These are phyloP conservation scores for Rhodocollybia butyracea DNA, from an alignment of 768 basidiomycete genomes.

Conservation along the genomic window DNA sequence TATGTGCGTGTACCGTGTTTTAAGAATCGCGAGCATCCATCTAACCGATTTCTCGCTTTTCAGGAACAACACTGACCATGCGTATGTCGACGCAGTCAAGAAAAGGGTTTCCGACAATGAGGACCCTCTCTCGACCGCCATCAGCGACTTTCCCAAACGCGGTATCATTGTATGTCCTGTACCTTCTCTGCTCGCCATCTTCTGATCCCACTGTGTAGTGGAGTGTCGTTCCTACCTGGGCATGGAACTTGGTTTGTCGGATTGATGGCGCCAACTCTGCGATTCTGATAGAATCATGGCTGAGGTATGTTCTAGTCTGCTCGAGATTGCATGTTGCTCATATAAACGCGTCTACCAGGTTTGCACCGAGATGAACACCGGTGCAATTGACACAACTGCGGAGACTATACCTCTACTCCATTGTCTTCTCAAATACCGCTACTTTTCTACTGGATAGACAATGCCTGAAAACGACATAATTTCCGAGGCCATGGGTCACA, in stretches of 20 bases:
- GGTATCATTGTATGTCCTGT: slow-evolving; percentile 65
- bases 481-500: slow-evolving; percentile 80
- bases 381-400: slow-evolving; percentile 41
- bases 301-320: slow-evolving; percentile 41
- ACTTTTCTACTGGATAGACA: slow-evolving; percentile 38
- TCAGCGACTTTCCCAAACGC: slow-evolving; percentile 78
- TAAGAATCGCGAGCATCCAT: slow-evolving; percentile 11
- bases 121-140: slow-evolving; percentile 69
- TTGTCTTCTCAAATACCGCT: slow-evolving; percentile 62
- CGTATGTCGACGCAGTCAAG: slow-evolving; percentile 67
- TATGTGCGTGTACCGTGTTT: slow-evolving; percentile 49
- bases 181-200: too few relatives aligned
- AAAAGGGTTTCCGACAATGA: slow-evolving; percentile 65
- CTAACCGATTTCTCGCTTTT: slow-evolving; percentile 13
- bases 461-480: slow-evolving; percentile 74
- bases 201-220: too few relatives aligned
- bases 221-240: slow-evolving; percentile 63
- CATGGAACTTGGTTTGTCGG: slow-evolving; percentile 69
- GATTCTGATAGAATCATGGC: slow-evolving; percentile 79
- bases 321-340: neutral
- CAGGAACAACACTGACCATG: slow-evolving; percentile 83
- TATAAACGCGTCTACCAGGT: slow-evolving; percentile 63
- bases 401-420: slow-evolving; percentile 64
- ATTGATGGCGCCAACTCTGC: slow-evolving; percentile 73
- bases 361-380: slow-evolving; percentile 62